Percentiles rank a stretch among this genome's conserved stretches.
Evolutionary conservation across 306 rosid genomes (phyloP).

Genomic region (Sindora glabra): DNA sequence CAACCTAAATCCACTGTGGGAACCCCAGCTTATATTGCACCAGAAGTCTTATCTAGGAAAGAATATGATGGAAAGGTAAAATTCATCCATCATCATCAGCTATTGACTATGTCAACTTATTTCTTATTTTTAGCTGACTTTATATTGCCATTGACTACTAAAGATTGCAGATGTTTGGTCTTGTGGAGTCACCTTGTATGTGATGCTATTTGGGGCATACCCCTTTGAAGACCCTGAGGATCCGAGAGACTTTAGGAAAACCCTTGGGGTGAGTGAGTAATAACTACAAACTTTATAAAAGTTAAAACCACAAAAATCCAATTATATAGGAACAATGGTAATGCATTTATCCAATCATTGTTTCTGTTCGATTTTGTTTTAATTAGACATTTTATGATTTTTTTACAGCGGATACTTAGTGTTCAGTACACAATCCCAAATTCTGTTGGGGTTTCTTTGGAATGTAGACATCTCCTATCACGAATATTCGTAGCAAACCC

Average conservation of each 20-base stretch:
- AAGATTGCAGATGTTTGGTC: slow-evolving; percentile 97
- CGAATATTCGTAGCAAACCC: slow-evolving; percentile 68
- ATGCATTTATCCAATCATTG: background rate
- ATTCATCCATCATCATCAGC: background rate
- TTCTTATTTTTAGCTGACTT: background rate
- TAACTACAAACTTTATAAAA: slow-evolving; percentile 1
- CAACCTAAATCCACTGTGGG: slow-evolving; percentile 87
- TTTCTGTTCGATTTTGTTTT: slow-evolving; percentile 8
- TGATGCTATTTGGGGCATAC: slow-evolving; percentile 81
- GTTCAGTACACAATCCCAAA: slow-evolving; percentile 63
- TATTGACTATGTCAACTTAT: background rate
- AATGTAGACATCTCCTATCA: slow-evolving; percentile 65
- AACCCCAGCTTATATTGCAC: slow-evolving; percentile 91
- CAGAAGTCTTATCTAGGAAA: slow-evolving; percentile 63
- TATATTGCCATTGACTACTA: slow-evolving; percentile 1
- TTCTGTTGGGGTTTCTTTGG: slow-evolving; percentile 49
- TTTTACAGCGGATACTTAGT: slow-evolving; percentile 65
- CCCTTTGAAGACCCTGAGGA: slow-evolving; percentile 81
- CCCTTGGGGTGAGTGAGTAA: slow-evolving; percentile 54
- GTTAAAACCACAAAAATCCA: too few relatives aligned
- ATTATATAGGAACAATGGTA: too few relatives aligned
- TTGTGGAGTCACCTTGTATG: slow-evolving; percentile 85
- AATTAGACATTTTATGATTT: slow-evolving; percentile 7
- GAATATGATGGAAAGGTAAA: slow-evolving; percentile 81
- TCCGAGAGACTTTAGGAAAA: slow-evolving; percentile 62